Evolutionary conservation across 2,329 filamentous ascomycete species (phyloP), one percentile per base, ranked within the genome.

Genomic region (Neocatenulostroma microsporum): DNA sequence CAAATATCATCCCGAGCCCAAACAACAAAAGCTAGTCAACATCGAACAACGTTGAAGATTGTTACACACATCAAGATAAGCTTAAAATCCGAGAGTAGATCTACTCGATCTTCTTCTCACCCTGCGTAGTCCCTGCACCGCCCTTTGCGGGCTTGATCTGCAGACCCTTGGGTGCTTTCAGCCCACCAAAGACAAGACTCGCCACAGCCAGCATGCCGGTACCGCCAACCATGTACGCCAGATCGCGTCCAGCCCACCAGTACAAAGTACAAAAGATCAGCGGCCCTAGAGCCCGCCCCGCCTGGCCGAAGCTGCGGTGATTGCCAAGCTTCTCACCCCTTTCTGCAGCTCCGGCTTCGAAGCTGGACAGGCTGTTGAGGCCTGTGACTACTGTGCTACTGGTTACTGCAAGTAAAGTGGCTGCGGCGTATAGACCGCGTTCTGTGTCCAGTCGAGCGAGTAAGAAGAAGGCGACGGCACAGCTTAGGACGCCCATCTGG

Each of bases 361-460:
- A 88, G 55, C 85, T 94, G 51, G 84, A 88, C 34, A 98, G 66
- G 31, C 88, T 85, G 55, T 96, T 96, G 45, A 98, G 64, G 0
- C 89, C 86, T 0, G 88, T 95, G 5, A 98, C 91, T 0, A 98
- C 91, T 0, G 91, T 95, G 11, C 88, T 89, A 29, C 84, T 94
- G 0, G 91, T 96, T 4, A 94, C 72, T 0, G 91, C 91, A 13
- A 98, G 68, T 40, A 89, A 74, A 0, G 84, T 82, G 1, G 88
- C 88, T 0, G 91, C 87, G 1, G 73, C 64, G 58, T 96, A 96
- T 2, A 98, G 72, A 0, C 75, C 79, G 1, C 67, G 57, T 17
- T 91, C 70, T 0, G 78, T 80, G 7, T 72, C 67, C 20, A 91
- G 74, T 14, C 74, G 73, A 4, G 80, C 77, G 0, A 98, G 78